Percentiles rank a stretch among this genome's conserved stretches.
Evolutionary conservation across 2,329 filamentous ascomycete species (phyloP).

Genomic region (Rhinocladiella mackenziei): DNA sequence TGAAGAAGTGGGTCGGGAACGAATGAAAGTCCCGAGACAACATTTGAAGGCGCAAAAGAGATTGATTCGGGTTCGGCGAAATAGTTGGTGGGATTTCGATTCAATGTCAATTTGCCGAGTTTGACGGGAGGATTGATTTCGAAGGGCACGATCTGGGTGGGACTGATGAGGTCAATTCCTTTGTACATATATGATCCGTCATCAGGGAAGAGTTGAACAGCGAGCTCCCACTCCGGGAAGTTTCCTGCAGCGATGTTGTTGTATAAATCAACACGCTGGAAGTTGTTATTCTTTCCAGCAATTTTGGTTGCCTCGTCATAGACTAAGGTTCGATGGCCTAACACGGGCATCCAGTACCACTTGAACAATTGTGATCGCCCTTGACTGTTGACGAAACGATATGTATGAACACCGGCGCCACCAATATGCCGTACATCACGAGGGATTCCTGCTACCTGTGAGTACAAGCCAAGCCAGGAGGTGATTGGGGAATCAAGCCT

Average conservation of each 20-base stretch:
- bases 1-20: slow-evolving; percentile 62
- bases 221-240: slow-evolving; percentile 60
- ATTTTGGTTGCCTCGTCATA: slow-evolving; percentile 55
- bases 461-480: no score
- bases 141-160: slow-evolving; percentile 68
- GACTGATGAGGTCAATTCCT: slow-evolving; percentile 68
- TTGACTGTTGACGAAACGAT: slow-evolving; percentile 62
- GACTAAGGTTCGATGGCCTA: slow-evolving; percentile 58
- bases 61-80: slow-evolving; percentile 65
- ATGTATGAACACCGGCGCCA: slow-evolving; percentile 63
- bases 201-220: slow-evolving; percentile 61
- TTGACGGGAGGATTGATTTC: slow-evolving; percentile 65
- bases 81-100: slow-evolving; percentile 56
- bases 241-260: slow-evolving; percentile 59
- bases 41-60: slow-evolving; percentile 60
- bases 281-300: slow-evolving; percentile 58
- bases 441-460: slow-evolving; percentile 52
- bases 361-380: slow-evolving; percentile 64
- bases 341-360: slow-evolving; percentile 60
- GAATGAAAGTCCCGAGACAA: slow-evolving; percentile 60
- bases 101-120: slow-evolving; percentile 51
- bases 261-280: slow-evolving; percentile 61
- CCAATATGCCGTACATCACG: slow-evolving; percentile 64
- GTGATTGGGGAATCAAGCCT: no score
- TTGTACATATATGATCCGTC: slow-evolving; percentile 61